phyloP scores from a whole-genome alignment of 345 rosid species.

The Eucalyptus polyanthemos region DNA sequence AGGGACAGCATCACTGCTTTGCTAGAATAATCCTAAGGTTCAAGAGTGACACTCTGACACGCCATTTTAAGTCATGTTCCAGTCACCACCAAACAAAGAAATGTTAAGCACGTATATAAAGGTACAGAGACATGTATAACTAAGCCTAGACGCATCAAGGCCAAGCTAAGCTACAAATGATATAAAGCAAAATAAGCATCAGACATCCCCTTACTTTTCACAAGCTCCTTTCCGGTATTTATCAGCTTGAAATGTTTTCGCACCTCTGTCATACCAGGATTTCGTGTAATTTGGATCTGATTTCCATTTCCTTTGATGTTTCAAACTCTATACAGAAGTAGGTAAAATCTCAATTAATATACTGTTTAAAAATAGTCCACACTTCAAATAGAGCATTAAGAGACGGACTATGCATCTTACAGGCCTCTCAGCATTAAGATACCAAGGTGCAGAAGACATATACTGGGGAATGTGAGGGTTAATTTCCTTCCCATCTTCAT shows the following conservation, averaged over 20 bases:
- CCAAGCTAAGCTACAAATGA: background rate
- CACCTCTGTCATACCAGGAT: slow-evolving; percentile 66
- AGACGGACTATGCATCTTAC: slow-evolving; percentile 9
- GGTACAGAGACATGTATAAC: background rate
- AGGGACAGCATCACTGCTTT: background rate
- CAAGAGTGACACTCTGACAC: background rate
- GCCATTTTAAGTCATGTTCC: background rate
- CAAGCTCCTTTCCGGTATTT: slow-evolving; percentile 68
- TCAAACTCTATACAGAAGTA: slow-evolving; percentile 26
- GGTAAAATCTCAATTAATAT: background rate
- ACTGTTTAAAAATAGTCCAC: too few relatives aligned
- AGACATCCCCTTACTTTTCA: slow-evolving; percentile 27
- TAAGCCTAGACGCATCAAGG: background rate
- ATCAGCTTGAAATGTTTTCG: slow-evolving; percentile 53
- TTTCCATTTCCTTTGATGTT: slow-evolving; percentile 82
- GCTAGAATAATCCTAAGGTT: background rate
- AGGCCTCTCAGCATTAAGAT: slow-evolving; percentile 57
- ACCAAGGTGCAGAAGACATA: slow-evolving; percentile 47
- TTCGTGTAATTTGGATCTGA: slow-evolving; percentile 62
- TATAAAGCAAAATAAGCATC: background rate
- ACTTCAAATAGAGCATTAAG: background rate
- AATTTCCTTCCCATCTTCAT: slow-evolving; percentile 52
- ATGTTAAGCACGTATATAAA: background rate
- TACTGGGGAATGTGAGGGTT: slow-evolving; percentile 63
- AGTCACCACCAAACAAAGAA: background rate